Evolutionary conservation across 768 basidiomycete genomes (phyloP).

Genomic region (Tricholoma terreum): DNA sequence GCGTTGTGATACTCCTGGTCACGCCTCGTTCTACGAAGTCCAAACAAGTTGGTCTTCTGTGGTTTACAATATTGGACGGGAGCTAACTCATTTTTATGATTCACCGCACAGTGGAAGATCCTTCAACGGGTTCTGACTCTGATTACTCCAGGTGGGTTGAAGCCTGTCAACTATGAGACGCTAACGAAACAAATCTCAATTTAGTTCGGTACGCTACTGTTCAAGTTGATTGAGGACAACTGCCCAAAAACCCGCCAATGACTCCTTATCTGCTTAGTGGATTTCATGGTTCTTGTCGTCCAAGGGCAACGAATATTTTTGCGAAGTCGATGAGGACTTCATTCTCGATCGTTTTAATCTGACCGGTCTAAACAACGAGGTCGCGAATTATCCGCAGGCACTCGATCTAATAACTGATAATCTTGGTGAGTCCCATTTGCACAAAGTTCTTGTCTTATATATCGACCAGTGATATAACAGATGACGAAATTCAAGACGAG

Average conservation of each 20-base stretch:
- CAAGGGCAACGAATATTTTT: slow-evolving; percentile 99
- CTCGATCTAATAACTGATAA: slow-evolving; percentile 96
- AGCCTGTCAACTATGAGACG: slow-evolving; percentile 2
- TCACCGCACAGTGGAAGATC: slow-evolving; percentile 62
- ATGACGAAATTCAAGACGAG: slow-evolving; percentile 95
- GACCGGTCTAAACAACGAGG: slow-evolving; percentile 94
- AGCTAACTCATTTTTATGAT: neutral
- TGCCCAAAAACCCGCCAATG: slow-evolving; percentile 3
- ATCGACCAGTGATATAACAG: slow-evolving; percentile 33
- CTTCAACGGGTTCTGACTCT: slow-evolving; percentile 91
- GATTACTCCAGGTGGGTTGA: slow-evolving; percentile 87
- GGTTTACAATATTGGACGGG: neutral
- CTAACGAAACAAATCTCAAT: slow-evolving; percentile 8
- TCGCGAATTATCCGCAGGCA: slow-evolving; percentile 91
- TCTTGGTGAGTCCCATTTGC: slow-evolving; percentile 58
- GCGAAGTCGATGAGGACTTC: slow-evolving; percentile 99
- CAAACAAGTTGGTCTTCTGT: slow-evolving; percentile 4
- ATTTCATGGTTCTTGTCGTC: slow-evolving; percentile 97
- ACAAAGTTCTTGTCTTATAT: neutral
- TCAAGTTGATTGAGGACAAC: neutral
- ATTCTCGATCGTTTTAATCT: slow-evolving; percentile 98
- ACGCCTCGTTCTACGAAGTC: neutral
- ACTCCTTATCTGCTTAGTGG: slow-evolving; percentile 56
- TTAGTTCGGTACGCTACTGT: slow-evolving; percentile 35
- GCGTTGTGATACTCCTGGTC: neutral